Evolutionary conservation across 352 stramenopile genomes (phyloP), one percentile per base, ranked within the genome.

Genomic region (Phytophthora cajani): DNA sequence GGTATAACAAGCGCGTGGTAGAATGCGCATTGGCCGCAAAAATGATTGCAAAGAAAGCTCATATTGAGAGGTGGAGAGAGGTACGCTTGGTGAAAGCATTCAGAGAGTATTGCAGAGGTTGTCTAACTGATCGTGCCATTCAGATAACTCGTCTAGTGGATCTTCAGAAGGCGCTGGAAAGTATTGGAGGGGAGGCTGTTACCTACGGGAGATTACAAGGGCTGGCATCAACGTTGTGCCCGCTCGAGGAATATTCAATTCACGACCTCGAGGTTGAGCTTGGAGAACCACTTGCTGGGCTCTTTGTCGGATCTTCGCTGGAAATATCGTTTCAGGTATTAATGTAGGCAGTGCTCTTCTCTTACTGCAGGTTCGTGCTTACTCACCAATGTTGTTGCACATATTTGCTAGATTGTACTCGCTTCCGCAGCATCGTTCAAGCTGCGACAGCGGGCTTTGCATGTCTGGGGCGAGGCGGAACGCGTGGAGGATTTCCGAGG

Each of bases 1-100:
- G 72, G 9, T 97, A 84, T 60, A 97, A 97, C 71, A 91, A 91
- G 66, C 85, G 90, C 9, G 89, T 95, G 6, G 64, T 93, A 14
- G 89, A 96, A 71, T 92, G 89, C 53, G 80, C 81, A 12, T 67
- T 96, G 4, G 89, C 85, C 46, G 78, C 80, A 33, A 94, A 93
- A 72, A 52, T 93, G 57, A 80, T 94, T 17, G 81, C 71, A 14
- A 92, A 86, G 56, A 66, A 72, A n/a, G 54, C 77, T 3, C 72
- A 51, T 0, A 25, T 92, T 0, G 12, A 63, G 1, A 14, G 64
- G 6, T 94, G 83, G 81, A 69, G 69, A 66, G 25, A 80, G 69
- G 81, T 92, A 50, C 33, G 23, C 36, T 27, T 12, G 40, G 5
- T 72, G n/a, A 46, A 46, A 46, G 7, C 49, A 17, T 44, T 19